Evolutionary conservation across 495 filamentous ascomycete genomes (phyloP), one percentile per base, ranked within the genome.

Genomic region (Annulohypoxylon maeteangense): DNA sequence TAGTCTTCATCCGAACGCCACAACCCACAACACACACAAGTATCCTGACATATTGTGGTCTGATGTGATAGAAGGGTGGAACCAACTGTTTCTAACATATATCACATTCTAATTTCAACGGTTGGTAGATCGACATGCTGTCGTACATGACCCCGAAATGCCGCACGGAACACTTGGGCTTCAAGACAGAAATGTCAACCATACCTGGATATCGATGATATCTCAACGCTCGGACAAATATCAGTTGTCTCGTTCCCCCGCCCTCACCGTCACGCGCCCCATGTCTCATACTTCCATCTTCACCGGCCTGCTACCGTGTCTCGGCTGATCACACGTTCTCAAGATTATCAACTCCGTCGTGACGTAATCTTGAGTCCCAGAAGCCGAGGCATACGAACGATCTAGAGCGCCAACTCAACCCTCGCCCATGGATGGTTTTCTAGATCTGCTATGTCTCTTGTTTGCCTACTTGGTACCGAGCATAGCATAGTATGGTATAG

Each of bases 51-150:
- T 25, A 14, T 27, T 50, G 16, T 44, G 40, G 45, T 11, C 23
- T 50, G 16, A 50, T 50, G 20, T 50, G 45, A 50, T 25, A 25
- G 11, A 20, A 12, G 22, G 20, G 20, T 48, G 1, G 18, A 12
- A 48, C 45, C n/a, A 54, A n/a, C 50, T 29, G 47, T 31, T 54
- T 18, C 50, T 25, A n/a, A 31, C 29, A n/a, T 6, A 32, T 25
- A 32, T 31, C 50, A 54, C 25, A 54, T 36, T 36, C 51, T 29
- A 16, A 55, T 10, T 25, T 55, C 23, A 51, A 51, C 23, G 47
- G 31, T 12, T 20, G 5, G 7, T 3, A 55, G 31, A 20, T 36
- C 22, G 27, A 36, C 51, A 34, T 31, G n/a, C 18, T 22, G n/a
- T 23, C 7, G 20, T 36, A 29, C 31, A 55, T 22, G 29, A 34